Base-by-base conservation (phyloP, 305 asterid genomes). In the Plantago lanceolata region DNA sequence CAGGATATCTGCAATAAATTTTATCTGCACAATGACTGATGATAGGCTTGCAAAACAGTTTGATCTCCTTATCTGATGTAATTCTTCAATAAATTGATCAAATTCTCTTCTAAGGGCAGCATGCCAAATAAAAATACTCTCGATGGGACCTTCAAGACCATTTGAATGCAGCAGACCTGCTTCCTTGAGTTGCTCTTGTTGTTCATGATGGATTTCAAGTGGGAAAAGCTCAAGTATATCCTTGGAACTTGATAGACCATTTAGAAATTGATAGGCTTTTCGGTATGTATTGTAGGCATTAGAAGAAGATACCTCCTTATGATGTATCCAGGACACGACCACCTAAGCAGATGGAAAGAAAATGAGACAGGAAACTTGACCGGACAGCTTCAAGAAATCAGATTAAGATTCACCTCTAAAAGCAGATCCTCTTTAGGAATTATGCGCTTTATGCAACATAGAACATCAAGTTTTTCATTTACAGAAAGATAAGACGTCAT, bases 321-420 rank as follows among this genome's bases (percentile, higher is more conserved):
- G 74, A 62, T 75, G 81, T 70, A 88, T 77, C 95, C 95, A 86
- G 59, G 96, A 86, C 55, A 83, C 66, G 60, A 86, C 82, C 76
- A 86, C 91, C 96, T 90, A 79, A 65, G 48, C 17, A 43, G 78
- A 65, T 57, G 52, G 67, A 59, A 52, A 44, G 11, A 33, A 60
- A 72, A 72, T 67, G 75, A 64, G 49, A 73, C 26, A 61, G 70
- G 70, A 73, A 71, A 66, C 70, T 51, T 54, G 59, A 56, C 47
- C 29, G 31, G 57, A 57, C 33, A 47, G 28, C 13, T 66, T 69
- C 58, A 40, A 57, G 67, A 66, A 59, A 61, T 45, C 59, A 56
- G 45, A 50, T 52, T 28, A 53, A 51, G 44, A 57, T 69, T 71
- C 80, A 90, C 97, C 96, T 83, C 92, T 80, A 86, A 91, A 62